Conservation (phyloP, 2,329 filamentous ascomycete genomes). For the Xylaria sp. region DNA sequence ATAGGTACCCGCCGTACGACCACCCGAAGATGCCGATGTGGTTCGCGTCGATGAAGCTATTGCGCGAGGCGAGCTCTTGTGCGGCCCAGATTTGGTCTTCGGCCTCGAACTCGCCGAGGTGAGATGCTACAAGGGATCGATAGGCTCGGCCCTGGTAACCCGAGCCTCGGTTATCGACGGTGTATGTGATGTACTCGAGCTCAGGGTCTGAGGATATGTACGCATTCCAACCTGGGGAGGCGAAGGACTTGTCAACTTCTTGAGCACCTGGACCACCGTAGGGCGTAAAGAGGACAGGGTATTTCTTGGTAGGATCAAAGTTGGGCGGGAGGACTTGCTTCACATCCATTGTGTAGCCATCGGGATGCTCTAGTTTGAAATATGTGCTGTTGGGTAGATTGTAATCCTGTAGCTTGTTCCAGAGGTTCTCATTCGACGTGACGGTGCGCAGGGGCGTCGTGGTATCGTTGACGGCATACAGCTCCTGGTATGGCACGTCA, state of each 20-base stretch:
- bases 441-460: conserved; percentile 65
- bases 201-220: conserved; percentile 75
- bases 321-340: conserved; percentile 72
- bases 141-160: conserved; percentile 72
- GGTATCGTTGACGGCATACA: conserved; percentile 67
- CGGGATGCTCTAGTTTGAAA: conserved; percentile 69
- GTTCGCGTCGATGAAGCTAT: conserved; percentile 65
- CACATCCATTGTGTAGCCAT: conserved; percentile 70
- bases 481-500: conserved; percentile 74
- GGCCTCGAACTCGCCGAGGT: conserved; percentile 71
- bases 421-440: conserved; percentile 67
- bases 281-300: conserved; percentile 73
- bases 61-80: conserved; percentile 60
- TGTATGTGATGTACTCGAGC: conserved; percentile 73
- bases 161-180: conserved; percentile 75
- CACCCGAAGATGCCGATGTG: conserved; percentile 75
- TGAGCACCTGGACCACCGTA: conserved; percentile 76
- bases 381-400: conserved; percentile 72
- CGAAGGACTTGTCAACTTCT: conserved; percentile 67
- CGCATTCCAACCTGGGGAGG: conserved; percentile 65
- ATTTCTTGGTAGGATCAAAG: conserved; percentile 70
- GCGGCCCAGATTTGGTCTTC: conserved; percentile 76
- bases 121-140: conserved; percentile 65
- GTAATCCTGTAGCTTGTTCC: conserved; percentile 66
- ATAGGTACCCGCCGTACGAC: conserved; percentile 75